Conservation (phyloP, 257 asterid species). For the Solanum stenotomum region DNA sequence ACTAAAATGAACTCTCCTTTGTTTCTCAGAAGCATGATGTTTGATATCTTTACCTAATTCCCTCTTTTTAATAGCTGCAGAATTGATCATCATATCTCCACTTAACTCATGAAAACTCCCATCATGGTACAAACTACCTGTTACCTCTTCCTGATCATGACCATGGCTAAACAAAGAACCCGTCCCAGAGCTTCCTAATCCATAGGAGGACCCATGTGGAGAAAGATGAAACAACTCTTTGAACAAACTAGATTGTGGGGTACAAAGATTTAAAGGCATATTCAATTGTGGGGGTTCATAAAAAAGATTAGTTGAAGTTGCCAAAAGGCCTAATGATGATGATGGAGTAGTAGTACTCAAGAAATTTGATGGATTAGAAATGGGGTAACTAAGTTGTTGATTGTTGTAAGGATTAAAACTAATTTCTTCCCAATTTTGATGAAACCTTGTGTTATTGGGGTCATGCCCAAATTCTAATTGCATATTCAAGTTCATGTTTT, state of each 20-base stretch:
- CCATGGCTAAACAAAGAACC: constrained; percentile 40
- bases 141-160: constrained; percentile 40
- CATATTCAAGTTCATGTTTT: neutral
- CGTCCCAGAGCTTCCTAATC: constrained; percentile 21
- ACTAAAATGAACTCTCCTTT: constrained; percentile 59
- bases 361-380: constrained; percentile 13
- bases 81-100: constrained; percentile 36
- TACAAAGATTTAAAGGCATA: constrained; percentile 50
- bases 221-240: constrained; percentile 67
- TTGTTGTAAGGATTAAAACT: constrained; percentile 7
- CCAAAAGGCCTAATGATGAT: constrained; percentile 50
- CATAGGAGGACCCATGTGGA: constrained; percentile 31
- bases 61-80: constrained; percentile 23
- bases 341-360: constrained; percentile 19
- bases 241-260: constrained; percentile 58
- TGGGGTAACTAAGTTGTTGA: constrained; percentile 15
- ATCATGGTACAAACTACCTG: constrained; percentile 28
- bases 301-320: constrained; percentile 17
- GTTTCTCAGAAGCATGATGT: constrained; percentile 72
- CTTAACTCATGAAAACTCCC: constrained; percentile 55
- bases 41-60: constrained; percentile 44
- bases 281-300: constrained; percentile 46
- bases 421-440: constrained; percentile 43
- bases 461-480: constrained; percentile 21
- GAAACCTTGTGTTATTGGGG: neutral